Base-by-base conservation (phyloP, 2,329 filamentous ascomycete species). In the Berkeleyomyces rouxiae region DNA sequence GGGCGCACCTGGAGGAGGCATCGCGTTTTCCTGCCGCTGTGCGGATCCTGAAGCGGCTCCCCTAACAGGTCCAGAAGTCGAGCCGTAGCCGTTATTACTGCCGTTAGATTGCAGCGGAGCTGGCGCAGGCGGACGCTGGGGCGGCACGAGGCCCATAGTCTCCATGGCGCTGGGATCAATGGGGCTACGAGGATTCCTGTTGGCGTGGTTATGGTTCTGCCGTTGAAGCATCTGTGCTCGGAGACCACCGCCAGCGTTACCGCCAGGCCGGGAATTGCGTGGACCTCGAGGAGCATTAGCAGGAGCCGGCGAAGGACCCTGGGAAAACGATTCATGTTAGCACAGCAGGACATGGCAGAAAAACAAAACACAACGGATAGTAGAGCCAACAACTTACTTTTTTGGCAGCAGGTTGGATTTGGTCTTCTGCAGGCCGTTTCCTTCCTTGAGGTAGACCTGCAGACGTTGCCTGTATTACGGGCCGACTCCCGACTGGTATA, bases 101-200 rank as follows among this genome's bases (percentile, higher is more conserved):
- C 66, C 42, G 13, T 13, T 43, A 37, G n/a, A 60, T 33, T 60
- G 61, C 49, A 62, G 46, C 59, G 65, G 59, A 9, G 59, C 49
- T 47, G 66, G 67, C 37, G 73, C 68, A 2, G 73, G 72, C 53
- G 74, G 74, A 44, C 76, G 71, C 64, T 75, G 72, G 5, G 77
- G 77, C 31, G 78, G 77, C 9, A 69, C 72, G 66, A 81, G 69
- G 5, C 78, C 78, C 55, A 81, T 71, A 23, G 78, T 75, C 63
- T 77, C 75, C 77, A 80, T 78, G 16, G 78, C 79, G 1, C 78
- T 78, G 1, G 78, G 78, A 61, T 81, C 79, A 7, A 68, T 70
- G 7, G 72, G 59, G 46, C 40, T 44, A 4, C 57, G 43, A 10
- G 37, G 40, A 3, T 46, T 37, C 61, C 44, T 59, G 60, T 13